phyloP scores from a whole-genome alignment of 192 early-diverging fungal species.

The Backusella westeae region DNA sequence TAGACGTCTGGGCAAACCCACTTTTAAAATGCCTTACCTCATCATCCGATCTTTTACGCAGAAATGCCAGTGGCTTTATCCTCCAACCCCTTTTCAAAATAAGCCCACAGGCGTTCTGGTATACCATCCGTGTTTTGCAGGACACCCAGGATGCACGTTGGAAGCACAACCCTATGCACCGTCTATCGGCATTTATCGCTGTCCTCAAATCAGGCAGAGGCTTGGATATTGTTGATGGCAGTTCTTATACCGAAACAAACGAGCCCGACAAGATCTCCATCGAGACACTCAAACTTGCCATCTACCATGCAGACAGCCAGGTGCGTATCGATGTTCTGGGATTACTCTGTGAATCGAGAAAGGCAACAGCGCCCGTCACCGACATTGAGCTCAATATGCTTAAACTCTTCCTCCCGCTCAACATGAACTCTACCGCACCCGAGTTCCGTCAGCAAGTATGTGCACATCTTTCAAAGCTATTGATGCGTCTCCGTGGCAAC shows the following conservation, averaged over 20 bases:
- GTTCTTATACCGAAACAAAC: slow-evolving; percentile 26
- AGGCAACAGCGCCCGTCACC: slow-evolving; percentile 61
- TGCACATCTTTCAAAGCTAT: slow-evolving; percentile 56
- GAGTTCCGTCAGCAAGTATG: slow-evolving; percentile 82
- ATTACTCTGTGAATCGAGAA: slow-evolving; percentile 77
- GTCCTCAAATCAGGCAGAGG: slow-evolving; percentile 53
- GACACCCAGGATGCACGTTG: slow-evolving; percentile 13
- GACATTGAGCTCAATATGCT: slow-evolving; percentile 63
- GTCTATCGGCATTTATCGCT: slow-evolving; percentile 62
- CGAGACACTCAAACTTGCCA: slow-evolving; percentile 55
- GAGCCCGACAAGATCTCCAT: slow-evolving; percentile 35
- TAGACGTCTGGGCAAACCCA: slow-evolving; percentile 57
- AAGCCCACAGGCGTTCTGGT: slow-evolving; percentile 44
- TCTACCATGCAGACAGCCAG: slow-evolving; percentile 67
- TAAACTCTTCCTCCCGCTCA: slow-evolving; percentile 65
- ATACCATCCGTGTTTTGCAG: slow-evolving; percentile 39
- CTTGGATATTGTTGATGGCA: slow-evolving; percentile 56
- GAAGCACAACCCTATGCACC: slow-evolving; percentile 28
- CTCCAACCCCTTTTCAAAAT: slow-evolving; percentile 53
- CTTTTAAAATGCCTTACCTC: slow-evolving; percentile 52
- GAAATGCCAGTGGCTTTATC: slow-evolving; percentile 55
- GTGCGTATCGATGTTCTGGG: slow-evolving; percentile 79
- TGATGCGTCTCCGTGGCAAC: slow-evolving; percentile 58
- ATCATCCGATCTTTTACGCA: slow-evolving; percentile 48
- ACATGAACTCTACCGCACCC: slow-evolving; percentile 68